Conservation (phyloP, 2,329 filamentous ascomycete genomes). For the Claviceps digitariae region DNA sequence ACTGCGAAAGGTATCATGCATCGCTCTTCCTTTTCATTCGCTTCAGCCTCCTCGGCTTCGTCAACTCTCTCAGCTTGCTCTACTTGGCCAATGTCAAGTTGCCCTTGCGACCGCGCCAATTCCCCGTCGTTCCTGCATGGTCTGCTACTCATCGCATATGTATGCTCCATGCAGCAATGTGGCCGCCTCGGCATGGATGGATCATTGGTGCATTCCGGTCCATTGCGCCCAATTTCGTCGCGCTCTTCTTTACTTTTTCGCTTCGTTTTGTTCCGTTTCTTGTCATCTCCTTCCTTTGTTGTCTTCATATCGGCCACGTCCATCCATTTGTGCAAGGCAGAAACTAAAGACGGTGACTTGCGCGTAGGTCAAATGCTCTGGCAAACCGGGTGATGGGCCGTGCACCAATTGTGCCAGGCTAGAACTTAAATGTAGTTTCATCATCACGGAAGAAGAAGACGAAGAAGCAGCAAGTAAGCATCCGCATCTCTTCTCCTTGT, state of each 20-base stretch:
- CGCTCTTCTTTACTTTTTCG: too few species aligned
- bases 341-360: not conserved
- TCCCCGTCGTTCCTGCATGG: not conserved
- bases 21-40: not conserved
- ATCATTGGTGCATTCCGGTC: not conserved
- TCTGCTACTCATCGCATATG: not conserved
- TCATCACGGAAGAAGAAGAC: constrained; percentile 9
- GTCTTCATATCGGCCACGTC: not conserved
- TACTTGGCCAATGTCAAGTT: not conserved
- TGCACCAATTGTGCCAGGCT: constrained; percentile 26
- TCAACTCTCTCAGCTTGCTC: too few species aligned
- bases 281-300: not conserved
- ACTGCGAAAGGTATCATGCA: constrained; percentile 22
- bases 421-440: constrained; percentile 24
- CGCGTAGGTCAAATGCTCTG: constrained; percentile 28
- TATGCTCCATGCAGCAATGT: not conserved
- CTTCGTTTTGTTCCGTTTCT: not conserved
- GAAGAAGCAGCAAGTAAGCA: constrained; percentile 11
- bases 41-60: not conserved
- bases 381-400: constrained; percentile 20
- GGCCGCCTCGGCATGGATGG: not conserved
- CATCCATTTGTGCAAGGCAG: not conserved
- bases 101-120: too few species aligned
- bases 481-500: not conserved
- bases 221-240: not conserved